A percentile compares a stretch with the other conserved stretches of the same genome.
These are phyloP conservation scores for Ceratocystis alfenasii DNA, from an alignment of 2,329 filamentous ascomycete genomes.

Conservation along the genomic window DNA sequence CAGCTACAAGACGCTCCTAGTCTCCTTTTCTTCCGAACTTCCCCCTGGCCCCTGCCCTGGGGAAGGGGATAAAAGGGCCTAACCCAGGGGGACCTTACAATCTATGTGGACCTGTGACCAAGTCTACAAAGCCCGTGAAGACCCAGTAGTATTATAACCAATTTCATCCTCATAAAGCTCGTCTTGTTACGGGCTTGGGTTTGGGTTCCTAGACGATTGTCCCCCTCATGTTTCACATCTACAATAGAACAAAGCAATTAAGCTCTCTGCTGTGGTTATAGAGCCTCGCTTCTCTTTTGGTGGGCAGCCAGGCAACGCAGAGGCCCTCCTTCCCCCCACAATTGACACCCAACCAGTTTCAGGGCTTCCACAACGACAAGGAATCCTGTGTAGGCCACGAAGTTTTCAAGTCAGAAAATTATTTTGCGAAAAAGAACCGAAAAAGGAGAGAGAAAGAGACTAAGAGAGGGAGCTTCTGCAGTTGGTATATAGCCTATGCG, in stretches of 20 bases:
- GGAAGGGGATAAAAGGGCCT: neutral
- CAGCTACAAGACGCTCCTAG: too few species aligned
- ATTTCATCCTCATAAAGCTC: neutral
- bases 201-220: neutral
- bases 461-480: too few species aligned
- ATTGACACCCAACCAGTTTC: constrained; percentile 8
- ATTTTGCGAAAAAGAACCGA: neutral
- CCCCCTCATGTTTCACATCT: neutral
- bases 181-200: neutral
- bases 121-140: too few species aligned
- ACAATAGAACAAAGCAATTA: neutral
- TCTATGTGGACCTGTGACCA: neutral
- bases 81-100: neutral
- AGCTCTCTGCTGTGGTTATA: neutral
- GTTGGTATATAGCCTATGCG: neutral
- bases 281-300: neutral
- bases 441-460: neutral
- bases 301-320: neutral
- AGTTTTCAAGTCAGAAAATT: neutral
- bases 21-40: neutral
- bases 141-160: neutral
- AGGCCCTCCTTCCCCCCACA: neutral
- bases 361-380: neutral
- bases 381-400: neutral
- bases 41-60: neutral